phyloP scores from a whole-genome alignment of 2,329 filamentous ascomycete species.

The Epichloe hybrida region DNA sequence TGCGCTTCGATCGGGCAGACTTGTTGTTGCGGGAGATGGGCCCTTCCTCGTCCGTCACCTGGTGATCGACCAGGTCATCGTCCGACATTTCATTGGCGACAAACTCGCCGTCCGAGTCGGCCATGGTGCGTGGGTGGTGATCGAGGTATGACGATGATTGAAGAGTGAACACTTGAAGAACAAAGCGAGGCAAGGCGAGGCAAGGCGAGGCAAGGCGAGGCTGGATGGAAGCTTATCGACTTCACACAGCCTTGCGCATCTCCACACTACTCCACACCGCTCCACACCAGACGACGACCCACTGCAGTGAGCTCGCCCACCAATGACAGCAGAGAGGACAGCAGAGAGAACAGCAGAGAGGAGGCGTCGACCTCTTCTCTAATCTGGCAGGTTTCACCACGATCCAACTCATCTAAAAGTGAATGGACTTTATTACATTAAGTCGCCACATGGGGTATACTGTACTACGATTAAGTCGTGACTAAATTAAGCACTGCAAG shows the following conservation, averaged over 20 bases:
- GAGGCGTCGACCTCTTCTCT: not conserved
- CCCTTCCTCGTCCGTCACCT: constrained; percentile 26
- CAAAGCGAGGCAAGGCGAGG: not conserved
- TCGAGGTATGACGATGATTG: not conserved
- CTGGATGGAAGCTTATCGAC: not conserved
- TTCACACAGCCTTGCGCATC: not conserved
- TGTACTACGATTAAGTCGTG: not conserved
- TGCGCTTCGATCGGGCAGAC: constrained; percentile 14
- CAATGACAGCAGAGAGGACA: not conserved
- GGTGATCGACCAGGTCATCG: constrained; percentile 45
- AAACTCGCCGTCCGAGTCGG: constrained; percentile 63
- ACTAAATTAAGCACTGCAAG: not conserved
- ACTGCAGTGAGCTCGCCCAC: not conserved
- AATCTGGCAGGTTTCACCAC: not conserved
- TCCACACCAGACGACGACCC: not conserved
- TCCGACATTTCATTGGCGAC: constrained; percentile 49
- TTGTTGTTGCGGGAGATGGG: constrained; percentile 11
- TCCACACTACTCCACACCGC: too few relatives aligned
- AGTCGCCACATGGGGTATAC: constrained; percentile 6
- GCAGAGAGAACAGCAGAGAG: too few relatives aligned
- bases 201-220: not conserved
- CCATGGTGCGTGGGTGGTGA: constrained; percentile 33
- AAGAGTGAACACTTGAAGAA: not conserved
- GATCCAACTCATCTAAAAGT: not conserved
- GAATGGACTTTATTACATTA: constrained; percentile 1